Conservation (phyloP, 2,329 filamentous ascomycete species). For the Pleoardoris graminearum region DNA sequence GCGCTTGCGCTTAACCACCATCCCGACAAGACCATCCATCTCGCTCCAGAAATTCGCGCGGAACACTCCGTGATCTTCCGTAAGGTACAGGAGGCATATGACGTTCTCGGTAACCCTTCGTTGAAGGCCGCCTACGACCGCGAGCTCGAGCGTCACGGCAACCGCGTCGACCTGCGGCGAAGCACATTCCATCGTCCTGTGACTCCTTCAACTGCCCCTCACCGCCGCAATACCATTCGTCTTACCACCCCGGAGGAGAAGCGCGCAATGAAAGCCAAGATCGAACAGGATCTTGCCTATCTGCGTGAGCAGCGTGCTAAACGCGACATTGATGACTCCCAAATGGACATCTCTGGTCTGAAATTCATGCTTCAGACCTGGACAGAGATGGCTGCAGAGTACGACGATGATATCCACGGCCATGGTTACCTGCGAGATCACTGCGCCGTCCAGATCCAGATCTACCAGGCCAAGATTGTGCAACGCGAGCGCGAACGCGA, state of each 20-base stretch:
- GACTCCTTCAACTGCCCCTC: not conserved
- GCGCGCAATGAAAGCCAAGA: constrained; percentile 15
- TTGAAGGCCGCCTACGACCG: constrained; percentile 22
- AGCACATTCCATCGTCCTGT: constrained; percentile 11
- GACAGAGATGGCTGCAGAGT: constrained; percentile 17
- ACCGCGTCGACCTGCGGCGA: not conserved
- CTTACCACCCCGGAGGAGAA: constrained; percentile 19
- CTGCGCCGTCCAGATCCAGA: constrained; percentile 17
- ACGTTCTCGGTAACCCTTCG: constrained; percentile 18
- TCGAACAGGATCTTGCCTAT: constrained; percentile 15
- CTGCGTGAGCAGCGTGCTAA: constrained; percentile 14
- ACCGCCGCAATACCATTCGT: constrained; percentile 7
- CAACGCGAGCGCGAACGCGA: constrained; percentile 13
- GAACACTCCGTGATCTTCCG: constrained; percentile 13
- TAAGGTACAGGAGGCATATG: constrained; percentile 21
- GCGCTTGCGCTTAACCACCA: constrained; percentile 20
- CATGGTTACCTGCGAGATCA: constrained; percentile 9
- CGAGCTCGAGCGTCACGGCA: constrained; percentile 13
- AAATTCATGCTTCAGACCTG: constrained; percentile 18
- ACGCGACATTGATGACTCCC: constrained; percentile 16
- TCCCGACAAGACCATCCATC: constrained; percentile 19
- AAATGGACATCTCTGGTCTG: constrained; percentile 10
- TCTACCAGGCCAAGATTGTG: constrained; percentile 21
- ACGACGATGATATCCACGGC: constrained; percentile 8
- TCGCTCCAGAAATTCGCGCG: constrained; percentile 14